These are phyloP conservation scores for Diplodia scrobiculata DNA, from an alignment of 2,329 filamentous ascomycete species.

Conservation along the genomic window DNA sequence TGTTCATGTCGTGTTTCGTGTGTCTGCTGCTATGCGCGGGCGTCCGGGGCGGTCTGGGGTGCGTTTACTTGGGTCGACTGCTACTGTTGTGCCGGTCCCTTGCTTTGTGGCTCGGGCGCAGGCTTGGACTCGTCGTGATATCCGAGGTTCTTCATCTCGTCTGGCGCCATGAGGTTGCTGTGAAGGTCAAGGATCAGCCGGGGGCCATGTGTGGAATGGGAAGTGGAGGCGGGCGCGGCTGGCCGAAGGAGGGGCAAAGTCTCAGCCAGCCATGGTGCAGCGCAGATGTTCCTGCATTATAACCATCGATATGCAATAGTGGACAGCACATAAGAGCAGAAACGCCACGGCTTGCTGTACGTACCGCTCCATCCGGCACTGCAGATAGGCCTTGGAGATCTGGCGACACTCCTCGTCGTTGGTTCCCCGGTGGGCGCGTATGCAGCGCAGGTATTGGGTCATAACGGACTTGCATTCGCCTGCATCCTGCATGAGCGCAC, in stretches of 20 bases:
- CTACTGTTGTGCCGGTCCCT: slow-evolving; percentile 8
- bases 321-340: neutral
- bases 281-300: neutral
- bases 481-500: slow-evolving; percentile 42
- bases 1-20: slow-evolving; percentile 25
- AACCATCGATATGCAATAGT: neutral
- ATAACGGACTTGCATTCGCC: slow-evolving; percentile 94
- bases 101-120: slow-evolving; percentile 20
- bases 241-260: neutral
- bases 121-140: slow-evolving; percentile 59
- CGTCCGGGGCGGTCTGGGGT: slow-evolving; percentile 1
- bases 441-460: slow-evolving; percentile 79
- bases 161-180: slow-evolving; percentile 92
- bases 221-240: neutral
- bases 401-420: slow-evolving; percentile 85
- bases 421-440: slow-evolving; percentile 78
- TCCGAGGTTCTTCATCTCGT: slow-evolving; percentile 92
- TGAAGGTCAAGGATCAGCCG: neutral
- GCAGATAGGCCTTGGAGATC: slow-evolving; percentile 83
- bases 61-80: neutral
- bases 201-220: neutral
- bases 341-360: slow-evolving; percentile 38
- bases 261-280: slow-evolving; percentile 1
- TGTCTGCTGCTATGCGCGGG: slow-evolving; percentile 14
- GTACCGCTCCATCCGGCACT: slow-evolving; percentile 92